Conservation (phyloP, 2,329 filamentous ascomycete species). For the Phyllosticta ampelicida region DNA sequence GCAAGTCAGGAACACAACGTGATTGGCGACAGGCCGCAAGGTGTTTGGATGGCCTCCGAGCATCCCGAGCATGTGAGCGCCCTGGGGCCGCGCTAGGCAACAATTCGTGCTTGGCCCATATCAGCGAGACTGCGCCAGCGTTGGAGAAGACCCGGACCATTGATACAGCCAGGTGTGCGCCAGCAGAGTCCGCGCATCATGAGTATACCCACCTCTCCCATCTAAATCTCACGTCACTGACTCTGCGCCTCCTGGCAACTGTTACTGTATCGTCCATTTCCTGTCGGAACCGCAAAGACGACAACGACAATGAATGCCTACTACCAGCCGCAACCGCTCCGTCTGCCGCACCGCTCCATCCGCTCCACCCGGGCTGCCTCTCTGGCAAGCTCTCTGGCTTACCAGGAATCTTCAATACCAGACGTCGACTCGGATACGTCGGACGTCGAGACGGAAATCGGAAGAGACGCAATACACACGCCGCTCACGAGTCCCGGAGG, state of each 20-base stretch:
- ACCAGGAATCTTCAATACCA: neutral
- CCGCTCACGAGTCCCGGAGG: conserved; percentile 11
- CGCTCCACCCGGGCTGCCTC: neutral
- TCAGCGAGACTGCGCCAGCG: neutral
- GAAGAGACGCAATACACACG: neutral
- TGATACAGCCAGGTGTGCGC: neutral
- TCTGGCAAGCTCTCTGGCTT: neutral
- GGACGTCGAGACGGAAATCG: neutral
- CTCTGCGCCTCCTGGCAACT: neutral
- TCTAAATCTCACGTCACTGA: neutral
- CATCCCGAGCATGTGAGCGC: neutral
- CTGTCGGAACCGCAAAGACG: neutral
- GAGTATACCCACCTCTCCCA: neutral
- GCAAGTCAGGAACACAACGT: neutral
- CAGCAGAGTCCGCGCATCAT: neutral
- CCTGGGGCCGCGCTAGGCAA: neutral
- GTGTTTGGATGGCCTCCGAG: neutral
- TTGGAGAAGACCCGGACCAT: neutral
- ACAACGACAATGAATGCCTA: neutral
- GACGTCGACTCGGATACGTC: neutral
- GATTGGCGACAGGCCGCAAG: neutral
- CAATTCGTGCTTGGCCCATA: neutral
- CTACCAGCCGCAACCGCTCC: neutral
- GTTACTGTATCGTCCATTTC: neutral
- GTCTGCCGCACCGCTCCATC: neutral